Base-by-base conservation (phyloP, 208 protist genomes). In the Leishmania tropica region DNA sequence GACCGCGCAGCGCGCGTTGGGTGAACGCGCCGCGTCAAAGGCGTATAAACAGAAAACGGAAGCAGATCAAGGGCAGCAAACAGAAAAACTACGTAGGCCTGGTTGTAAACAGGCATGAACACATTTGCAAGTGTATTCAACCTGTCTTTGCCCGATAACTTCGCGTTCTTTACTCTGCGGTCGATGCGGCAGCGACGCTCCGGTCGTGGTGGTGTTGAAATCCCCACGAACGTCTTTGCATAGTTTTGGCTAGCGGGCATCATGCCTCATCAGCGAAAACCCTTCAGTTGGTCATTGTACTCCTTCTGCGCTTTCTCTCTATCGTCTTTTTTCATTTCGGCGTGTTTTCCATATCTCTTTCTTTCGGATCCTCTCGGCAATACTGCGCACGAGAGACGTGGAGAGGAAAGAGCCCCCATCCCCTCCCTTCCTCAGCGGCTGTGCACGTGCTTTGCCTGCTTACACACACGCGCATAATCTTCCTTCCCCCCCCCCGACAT, bases 311-410 rank as follows among this genome's bases (percentile, higher is more conserved):
- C 40, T 40, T 19, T 74, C n/a, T 53, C 42, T 19, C 45, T 21
- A 8, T 31, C 68, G 19, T 62, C 56, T 4, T n/a, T 19, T 73
- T 48, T 37, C 45, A 7, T 35, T 31, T 51, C 45, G 28, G 17
- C 21, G 40, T 67, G 17, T 35, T 31, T 67, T 67, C 45, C 45
- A 8, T 75, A 37, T 81, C 28, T 76, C 70, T 17, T 72, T 72
- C 71, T 42, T 37, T 37, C 40, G 6, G 31, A 24, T 48, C 31
- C 40, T 70, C 45, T 64, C 79, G 60, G 24, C 87, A 35, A 77
- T 81, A 17, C 37, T 21, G 51, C 64, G 13, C 71, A 73, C 31
- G 54, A 53, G 45, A 31, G 35, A 53, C 0, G 24, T 24, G 40
- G 5, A 72, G 28, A 73, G 67, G 4, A 80, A 78, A 79, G 42